Evolutionary conservation across 306 rosid genomes (phyloP).

Genomic region (Casuarina cunninghamiana): DNA sequence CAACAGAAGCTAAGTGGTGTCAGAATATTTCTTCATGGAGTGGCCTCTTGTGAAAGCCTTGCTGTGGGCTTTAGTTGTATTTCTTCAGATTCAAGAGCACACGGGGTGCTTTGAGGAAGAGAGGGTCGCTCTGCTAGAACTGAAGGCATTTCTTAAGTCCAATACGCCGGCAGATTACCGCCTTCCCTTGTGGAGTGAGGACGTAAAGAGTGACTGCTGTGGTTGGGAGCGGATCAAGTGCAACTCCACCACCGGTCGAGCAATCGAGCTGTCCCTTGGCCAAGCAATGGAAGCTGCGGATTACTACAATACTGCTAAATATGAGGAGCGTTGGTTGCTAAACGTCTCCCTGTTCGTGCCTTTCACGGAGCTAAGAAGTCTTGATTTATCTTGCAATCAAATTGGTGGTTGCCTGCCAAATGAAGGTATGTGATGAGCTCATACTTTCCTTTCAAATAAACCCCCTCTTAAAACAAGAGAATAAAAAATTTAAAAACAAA

Average conservation of each 20-base stretch:
- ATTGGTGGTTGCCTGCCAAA: neutral
- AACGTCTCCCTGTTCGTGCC: neutral
- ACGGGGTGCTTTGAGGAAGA: neutral
- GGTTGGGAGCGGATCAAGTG: conserved; percentile 1
- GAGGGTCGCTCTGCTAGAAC: neutral
- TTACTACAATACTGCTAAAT: neutral
- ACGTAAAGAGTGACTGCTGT: conserved; percentile 3
- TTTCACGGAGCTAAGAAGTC: neutral
- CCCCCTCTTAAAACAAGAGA: too few relatives aligned
- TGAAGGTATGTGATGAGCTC: neutral
- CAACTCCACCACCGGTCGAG: neutral
- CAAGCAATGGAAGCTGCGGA: too few relatives aligned
- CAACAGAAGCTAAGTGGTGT: too few relatives aligned
- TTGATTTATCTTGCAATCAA: neutral
- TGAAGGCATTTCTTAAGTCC: neutral
- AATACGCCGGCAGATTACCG: neutral
- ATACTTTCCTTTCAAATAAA: too few relatives aligned
- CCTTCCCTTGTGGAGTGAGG: neutral
- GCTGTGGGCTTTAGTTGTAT: too few relatives aligned
- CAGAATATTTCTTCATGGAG: too few relatives aligned
- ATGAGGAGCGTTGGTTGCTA: neutral
- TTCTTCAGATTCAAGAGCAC: too few relatives aligned
- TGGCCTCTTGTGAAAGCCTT: too few relatives aligned
- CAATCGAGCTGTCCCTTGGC: neutral
- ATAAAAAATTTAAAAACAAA: too few relatives aligned